Evolutionary conservation across 805 yeast genomes (phyloP).

Genomic region (Candida arabinofermentans): DNA sequence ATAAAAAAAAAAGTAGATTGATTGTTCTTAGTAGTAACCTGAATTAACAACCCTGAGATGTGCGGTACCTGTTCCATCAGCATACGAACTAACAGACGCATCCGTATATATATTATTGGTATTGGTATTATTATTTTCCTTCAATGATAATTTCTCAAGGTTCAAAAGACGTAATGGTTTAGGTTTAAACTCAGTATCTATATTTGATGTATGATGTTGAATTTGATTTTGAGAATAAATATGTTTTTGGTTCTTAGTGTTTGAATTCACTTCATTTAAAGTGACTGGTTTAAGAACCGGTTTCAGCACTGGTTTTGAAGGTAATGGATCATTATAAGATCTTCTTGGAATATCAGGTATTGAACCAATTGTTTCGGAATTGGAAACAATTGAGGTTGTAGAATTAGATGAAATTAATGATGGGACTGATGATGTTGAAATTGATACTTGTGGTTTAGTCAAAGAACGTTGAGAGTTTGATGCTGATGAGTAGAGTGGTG

Average conservation of each 20-base stretch:
- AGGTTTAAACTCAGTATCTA: not conserved
- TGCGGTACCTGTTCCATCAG: not conserved
- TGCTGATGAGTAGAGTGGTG: not conserved
- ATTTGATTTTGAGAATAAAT: not conserved
- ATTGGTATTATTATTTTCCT: not conserved
- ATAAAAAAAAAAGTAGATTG: not conserved
- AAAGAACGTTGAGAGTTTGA: conserved; percentile 1
- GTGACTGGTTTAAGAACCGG: not conserved
- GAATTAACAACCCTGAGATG: not conserved
- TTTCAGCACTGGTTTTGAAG: not conserved
- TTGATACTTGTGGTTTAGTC: conserved; percentile 15
- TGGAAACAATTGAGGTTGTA: conserved; percentile 17
- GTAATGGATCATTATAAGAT: not conserved
- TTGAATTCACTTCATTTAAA: not conserved
- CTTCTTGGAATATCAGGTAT: not conserved
- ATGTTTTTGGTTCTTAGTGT: not conserved
- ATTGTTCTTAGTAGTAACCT: not conserved
- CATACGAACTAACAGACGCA: not conserved
- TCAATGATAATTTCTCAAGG: not conserved
- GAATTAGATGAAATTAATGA: conserved; percentile 35
- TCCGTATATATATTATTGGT: not conserved
- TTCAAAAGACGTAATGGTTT: not conserved
- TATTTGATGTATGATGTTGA: not conserved
- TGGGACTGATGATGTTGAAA: conserved; percentile 35
- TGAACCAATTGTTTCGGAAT: too few relatives aligned